Evolutionary conservation across 2,329 filamentous ascomycete genomes (phyloP).

Genomic region (Penicillium sp.): DNA sequence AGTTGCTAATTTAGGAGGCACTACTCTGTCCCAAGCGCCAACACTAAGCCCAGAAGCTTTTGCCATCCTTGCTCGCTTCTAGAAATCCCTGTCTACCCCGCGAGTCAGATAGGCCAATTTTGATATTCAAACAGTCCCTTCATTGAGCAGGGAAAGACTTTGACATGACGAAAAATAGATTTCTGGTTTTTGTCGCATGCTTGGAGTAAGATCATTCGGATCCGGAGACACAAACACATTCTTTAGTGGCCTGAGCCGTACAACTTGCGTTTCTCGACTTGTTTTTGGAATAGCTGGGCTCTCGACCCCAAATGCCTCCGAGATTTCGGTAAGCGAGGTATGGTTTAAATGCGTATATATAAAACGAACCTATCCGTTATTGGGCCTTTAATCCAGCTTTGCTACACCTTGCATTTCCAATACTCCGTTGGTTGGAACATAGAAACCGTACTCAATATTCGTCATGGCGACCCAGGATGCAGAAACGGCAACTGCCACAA

Average conservation of each 20-base stretch:
- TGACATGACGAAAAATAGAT: not conserved
- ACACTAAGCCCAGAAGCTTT: not conserved
- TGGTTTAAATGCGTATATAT: not conserved
- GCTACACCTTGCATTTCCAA: not conserved
- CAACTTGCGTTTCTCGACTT: not conserved
- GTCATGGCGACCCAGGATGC: not conserved
- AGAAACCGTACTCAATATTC: not conserved
- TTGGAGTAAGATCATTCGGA: not conserved
- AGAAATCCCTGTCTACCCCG: not conserved
- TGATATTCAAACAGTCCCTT: not conserved
- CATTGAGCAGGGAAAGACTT: not conserved
- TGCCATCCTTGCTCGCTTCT: not conserved
- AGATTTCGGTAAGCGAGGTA: too few species aligned
- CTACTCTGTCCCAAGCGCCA: not conserved
- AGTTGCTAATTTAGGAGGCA: not conserved
- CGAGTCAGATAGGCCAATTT: not conserved
- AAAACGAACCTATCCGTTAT: not conserved
- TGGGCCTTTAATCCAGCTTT: not conserved
- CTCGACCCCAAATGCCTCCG: not conserved
- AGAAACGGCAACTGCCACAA: not conserved
- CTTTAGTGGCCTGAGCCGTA: not conserved
- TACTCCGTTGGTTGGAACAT: not conserved
- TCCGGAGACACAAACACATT: not conserved
- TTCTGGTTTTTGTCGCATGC: not conserved
- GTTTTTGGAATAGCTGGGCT: not conserved